phyloP scores from a whole-genome alignment of 768 basidiomycete species.

The Termitomyces sp. region DNA sequence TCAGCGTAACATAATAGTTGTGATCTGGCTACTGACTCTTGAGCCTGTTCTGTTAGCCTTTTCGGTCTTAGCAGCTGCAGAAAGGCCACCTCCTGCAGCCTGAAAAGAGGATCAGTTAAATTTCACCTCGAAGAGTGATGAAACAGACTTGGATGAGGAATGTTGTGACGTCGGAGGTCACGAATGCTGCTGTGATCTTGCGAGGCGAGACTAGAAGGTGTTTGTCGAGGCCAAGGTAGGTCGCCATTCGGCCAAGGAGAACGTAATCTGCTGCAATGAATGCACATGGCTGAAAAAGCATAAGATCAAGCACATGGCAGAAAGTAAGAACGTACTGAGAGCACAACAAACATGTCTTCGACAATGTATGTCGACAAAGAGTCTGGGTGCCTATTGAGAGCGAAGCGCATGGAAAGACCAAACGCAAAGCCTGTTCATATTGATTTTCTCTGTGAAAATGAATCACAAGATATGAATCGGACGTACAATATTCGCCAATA shows the following conservation, averaged over 20 bases:
- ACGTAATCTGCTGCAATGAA: conserved; percentile 71
- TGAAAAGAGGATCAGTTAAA: conserved; percentile 13
- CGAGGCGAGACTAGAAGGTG: conserved; percentile 47
- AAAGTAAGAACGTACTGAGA: conserved; percentile 37
- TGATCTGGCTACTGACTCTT: conserved; percentile 23
- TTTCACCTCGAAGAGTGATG: neutral
- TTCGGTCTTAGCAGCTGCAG: conserved; percentile 33
- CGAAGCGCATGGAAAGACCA: conserved; percentile 55
- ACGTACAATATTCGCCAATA: conserved; percentile 54
- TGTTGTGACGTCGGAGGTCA: conserved; percentile 59
- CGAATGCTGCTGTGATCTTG: conserved; percentile 53
- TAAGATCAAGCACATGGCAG: neutral
- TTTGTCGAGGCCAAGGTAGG: conserved; percentile 40
- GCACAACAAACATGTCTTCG: conserved; percentile 56
- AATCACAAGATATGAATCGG: neutral
- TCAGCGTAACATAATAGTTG: neutral
- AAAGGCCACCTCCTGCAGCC: conserved; percentile 47
- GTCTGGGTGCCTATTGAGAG: conserved; percentile 48
- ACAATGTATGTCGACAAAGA: conserved; percentile 47
- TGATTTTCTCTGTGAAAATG: neutral
- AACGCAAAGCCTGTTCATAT: conserved; percentile 44
- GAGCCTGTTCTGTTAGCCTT: conserved; percentile 26
- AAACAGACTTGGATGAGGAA: conserved; percentile 57
- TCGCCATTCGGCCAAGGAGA: conserved; percentile 58
- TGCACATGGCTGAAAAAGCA: conserved; percentile 57